Percentiles rank a stretch among this genome's conserved stretches.
phyloP scores from a whole-genome alignment of 2,329 filamentous ascomycete species.

The Apiospora arundinis region DNA sequence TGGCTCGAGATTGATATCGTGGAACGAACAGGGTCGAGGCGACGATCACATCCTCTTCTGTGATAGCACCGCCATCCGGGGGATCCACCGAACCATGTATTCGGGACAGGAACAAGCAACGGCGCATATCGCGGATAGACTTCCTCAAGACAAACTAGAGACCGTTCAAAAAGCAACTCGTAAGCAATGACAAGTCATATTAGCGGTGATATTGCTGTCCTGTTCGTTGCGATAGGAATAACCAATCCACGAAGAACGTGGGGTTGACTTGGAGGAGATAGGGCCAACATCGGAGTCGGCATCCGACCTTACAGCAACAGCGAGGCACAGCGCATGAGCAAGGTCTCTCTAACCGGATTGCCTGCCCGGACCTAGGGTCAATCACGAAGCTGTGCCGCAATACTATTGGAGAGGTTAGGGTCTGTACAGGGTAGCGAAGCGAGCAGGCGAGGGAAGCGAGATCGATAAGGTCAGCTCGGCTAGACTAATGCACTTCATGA shows the following conservation, averaged over 20 bases:
- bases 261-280: neutral
- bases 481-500: neutral
- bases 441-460: neutral
- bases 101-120: neutral
- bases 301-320: neutral
- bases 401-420: neutral
- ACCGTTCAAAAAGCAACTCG: neutral
- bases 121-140: neutral
- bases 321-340: neutral
- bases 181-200: neutral
- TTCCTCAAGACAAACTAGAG: neutral
- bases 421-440: too few relatives aligned
- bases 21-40: neutral
- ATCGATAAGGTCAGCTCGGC: neutral
- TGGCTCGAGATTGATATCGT: neutral
- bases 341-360: neutral
- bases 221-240: neutral
- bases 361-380: neutral
- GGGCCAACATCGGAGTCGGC: neutral
- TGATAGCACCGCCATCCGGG: neutral
- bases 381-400: conserved; percentile 2
- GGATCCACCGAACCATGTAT: neutral
- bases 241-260: neutral
- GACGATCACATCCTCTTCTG: neutral
- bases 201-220: neutral